These are phyloP conservation scores for Triadica sebifera DNA, from an alignment of 345 rosid species.

Conservation along the genomic window DNA sequence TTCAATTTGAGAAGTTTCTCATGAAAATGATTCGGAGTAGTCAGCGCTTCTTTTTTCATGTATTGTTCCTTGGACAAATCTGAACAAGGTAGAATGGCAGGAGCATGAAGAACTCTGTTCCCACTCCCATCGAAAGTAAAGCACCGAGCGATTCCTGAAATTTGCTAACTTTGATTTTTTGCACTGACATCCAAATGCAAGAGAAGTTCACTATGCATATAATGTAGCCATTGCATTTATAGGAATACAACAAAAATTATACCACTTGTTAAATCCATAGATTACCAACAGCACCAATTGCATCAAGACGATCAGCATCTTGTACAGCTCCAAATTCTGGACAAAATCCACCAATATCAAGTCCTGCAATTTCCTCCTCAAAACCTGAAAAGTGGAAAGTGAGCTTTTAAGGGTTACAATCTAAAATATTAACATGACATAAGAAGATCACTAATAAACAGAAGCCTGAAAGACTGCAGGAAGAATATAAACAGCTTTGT, in stretches of 20 bases:
- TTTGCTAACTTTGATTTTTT: neutral
- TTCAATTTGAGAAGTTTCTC: slow-evolving; percentile 89
- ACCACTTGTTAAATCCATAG: too few species aligned
- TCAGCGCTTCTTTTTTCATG: slow-evolving; percentile 72
- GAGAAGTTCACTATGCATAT: neutral
- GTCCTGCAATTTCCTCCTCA: too few species aligned
- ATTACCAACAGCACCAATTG: too few species aligned
- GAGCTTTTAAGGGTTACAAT: too few species aligned
- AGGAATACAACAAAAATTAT: too few species aligned
- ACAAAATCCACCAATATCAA: too few species aligned
- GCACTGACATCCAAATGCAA: neutral
- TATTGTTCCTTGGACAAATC: slow-evolving; percentile 72
- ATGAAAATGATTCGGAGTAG: slow-evolving; percentile 71
- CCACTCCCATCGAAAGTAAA: slow-evolving; percentile 85
- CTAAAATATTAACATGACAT: too few species aligned
- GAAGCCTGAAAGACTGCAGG: too few species aligned
- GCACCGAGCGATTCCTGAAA: slow-evolving; percentile 86
- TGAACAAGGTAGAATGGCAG: slow-evolving; percentile 59
- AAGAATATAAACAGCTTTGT: too few species aligned
- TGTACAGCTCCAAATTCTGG: neutral
- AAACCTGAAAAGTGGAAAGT: too few species aligned
- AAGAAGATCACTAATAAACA: too few species aligned
- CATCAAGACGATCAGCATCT: slow-evolving; percentile 35
- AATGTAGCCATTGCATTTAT: too few species aligned
- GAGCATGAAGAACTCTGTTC: slow-evolving; percentile 71